Base-by-base conservation (phyloP, 2,329 filamentous ascomycete species). In the Albophoma yamanashiensis region DNA sequence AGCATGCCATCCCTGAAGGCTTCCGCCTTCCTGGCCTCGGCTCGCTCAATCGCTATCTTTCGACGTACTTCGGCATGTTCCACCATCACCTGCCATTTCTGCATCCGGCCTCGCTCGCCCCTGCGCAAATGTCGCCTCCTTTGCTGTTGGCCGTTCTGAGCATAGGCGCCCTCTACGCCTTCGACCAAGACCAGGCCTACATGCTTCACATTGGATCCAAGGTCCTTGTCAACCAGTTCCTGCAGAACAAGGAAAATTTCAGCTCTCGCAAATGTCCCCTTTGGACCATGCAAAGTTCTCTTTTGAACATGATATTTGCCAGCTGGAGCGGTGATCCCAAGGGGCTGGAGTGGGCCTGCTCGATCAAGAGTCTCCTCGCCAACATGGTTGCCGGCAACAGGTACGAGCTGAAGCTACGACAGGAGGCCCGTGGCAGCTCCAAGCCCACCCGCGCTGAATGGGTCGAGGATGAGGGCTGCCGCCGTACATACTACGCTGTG, bases 291-390 rank as follows among this genome's bases (percentile, higher is more conserved):
- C 94, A 99, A 73, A 91, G 91, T 73, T 96, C 92, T 4, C 79
- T 99, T 59, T 80, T 99, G 61, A 99, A 99, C 80, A 97, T 97
- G 94, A 88, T 97, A 65, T 97, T 99, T 73, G 92, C 94, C 59
- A 97, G 92, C 79, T 99, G 94, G 94, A 97, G 94, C 73, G 94
- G 94, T 68, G 94, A 97, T 70, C 89, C 94, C 42, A 97, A 97
- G 76, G 94, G 94, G 43, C 82, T 99, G 3, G 94, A 99, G 74
- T 99, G 94, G 94, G 92, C 94, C 42, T 97, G 93, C 75, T 97
- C 94, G 2, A 97, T 99, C 76, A 97, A 97, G 83, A 96, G 92
- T 79, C 82, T 97, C 45, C 84, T 99, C 57, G 93, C 93, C 66
- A 97, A 97, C 76, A 97, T 99, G 93, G 94, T 99, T 60, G 91